Evolutionary conservation across 2,329 filamentous ascomycete species (phyloP).

Genomic region (Alternaria gansuensis): DNA sequence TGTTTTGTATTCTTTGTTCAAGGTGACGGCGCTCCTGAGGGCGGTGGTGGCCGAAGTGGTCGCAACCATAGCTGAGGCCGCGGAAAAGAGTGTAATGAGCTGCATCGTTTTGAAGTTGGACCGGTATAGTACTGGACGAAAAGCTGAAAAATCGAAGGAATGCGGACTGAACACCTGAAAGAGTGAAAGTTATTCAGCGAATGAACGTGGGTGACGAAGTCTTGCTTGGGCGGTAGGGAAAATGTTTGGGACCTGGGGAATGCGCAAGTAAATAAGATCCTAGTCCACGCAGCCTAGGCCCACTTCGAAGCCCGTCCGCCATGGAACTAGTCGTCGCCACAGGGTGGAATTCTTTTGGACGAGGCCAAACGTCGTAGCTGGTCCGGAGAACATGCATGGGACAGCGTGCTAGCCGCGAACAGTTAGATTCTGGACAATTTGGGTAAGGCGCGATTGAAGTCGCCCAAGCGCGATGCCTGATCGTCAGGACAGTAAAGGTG

Average conservation of each 20-base stretch:
- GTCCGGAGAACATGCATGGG: constrained; percentile 40
- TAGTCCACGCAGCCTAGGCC: constrained; percentile 38
- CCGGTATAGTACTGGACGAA: constrained; percentile 21
- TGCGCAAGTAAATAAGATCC: constrained; percentile 50
- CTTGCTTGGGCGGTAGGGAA: constrained; percentile 49
- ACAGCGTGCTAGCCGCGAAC: constrained; percentile 36
- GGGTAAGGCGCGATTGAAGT: constrained; percentile 42
- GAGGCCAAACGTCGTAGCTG: constrained; percentile 47
- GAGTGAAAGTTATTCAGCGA: constrained; percentile 55
- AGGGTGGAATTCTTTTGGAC: constrained; percentile 44
- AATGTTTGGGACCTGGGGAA: constrained; percentile 43
- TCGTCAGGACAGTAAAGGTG: constrained; percentile 36
- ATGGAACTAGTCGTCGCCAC: constrained; percentile 49
- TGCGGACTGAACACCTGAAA: constrained; percentile 52
- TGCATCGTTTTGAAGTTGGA: constrained; percentile 44
- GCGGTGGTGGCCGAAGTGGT: constrained; percentile 31
- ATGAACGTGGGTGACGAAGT: constrained; percentile 50
- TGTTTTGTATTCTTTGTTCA: constrained; percentile 30
- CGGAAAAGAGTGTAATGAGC: constrained; percentile 42
- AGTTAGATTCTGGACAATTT: constrained; percentile 30
- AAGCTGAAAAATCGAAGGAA: constrained; percentile 45
- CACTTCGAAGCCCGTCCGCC: constrained; percentile 40
- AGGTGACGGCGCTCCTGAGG: constrained; percentile 25
- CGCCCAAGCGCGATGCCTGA: constrained; percentile 44
- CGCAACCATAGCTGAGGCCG: constrained; percentile 44